Evolutionary conservation across 2,329 filamentous ascomycete species (phyloP).

Genomic region (Neonectria magnoliae): DNA sequence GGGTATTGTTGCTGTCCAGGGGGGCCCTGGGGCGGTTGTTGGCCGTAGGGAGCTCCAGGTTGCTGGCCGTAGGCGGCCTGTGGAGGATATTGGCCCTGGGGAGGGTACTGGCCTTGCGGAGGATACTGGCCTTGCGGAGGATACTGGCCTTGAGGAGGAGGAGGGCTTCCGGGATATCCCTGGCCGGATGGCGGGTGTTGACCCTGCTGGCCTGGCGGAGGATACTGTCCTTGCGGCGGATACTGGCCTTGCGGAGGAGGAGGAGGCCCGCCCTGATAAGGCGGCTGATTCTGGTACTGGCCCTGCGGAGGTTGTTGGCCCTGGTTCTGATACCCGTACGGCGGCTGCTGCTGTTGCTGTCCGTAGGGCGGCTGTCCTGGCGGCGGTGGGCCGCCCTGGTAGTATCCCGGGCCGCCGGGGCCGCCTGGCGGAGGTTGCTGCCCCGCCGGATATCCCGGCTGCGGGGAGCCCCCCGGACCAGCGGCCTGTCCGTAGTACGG

Average conservation of each 20-base stretch:
- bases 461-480: constrained; percentile 15
- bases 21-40: not conserved
- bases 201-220: constrained; percentile 8
- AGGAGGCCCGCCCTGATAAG: not conserved
- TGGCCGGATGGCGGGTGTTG: constrained; percentile 23
- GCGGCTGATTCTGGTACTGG: not conserved
- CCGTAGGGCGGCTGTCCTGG: constrained; percentile 24
- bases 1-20: constrained; percentile 12
- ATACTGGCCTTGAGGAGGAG: constrained; percentile 5
- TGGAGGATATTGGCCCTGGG: constrained; percentile 20
- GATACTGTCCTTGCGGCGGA: constrained; percentile 18
- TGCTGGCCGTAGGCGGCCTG: constrained; percentile 28
- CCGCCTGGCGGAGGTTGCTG: constrained; percentile 10
- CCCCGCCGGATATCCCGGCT: constrained; percentile 25
- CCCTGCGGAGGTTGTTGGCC: constrained; percentile 11
- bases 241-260: not conserved
- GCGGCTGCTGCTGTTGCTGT: constrained; percentile 20
- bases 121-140: constrained; percentile 6
- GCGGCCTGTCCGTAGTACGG: constrained; percentile 34
- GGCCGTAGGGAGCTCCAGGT: not conserved
- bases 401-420: constrained; percentile 16
- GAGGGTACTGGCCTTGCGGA: constrained; percentile 7
- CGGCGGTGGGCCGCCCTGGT: constrained; percentile 20
- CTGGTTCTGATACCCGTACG: constrained; percentile 16
- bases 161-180: constrained; percentile 8